Base-by-base conservation (phyloP, 164 flowering plant genomes). In the Euptelea pleiosperma region DNA sequence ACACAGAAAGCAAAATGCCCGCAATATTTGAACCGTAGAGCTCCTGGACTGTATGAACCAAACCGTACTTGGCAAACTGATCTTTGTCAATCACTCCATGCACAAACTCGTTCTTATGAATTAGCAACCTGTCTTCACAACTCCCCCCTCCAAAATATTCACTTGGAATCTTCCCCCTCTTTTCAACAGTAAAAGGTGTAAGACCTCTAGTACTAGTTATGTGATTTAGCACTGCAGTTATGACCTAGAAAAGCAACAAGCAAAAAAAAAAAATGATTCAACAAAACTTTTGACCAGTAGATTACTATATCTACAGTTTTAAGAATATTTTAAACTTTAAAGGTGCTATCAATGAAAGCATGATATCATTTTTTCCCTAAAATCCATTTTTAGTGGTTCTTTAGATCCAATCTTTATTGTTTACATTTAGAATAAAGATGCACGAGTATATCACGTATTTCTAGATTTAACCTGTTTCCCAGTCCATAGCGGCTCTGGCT, bases 81-180 rank as follows among this genome's bases (percentile, higher is more conserved):
- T 85, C 86, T 77, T 94, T 91, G 77, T 94, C 99, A 56, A 94
- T 85, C 52, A 94, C 97, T 48, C 99, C 99, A 55, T 74, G 80
- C 45, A 94, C 84, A 45, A 94, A 71, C 39, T 88, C 80, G 60
- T 94, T 94, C 59, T 73, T 81, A 34, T 60, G 67, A 58, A 94
- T 71, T 14, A 79, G 53, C 63, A 91, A 58, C 46, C 58, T 73
- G 28, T 64, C 71, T 72, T 88, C 96, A 46, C 77, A 81, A 58
- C 71, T 70, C 29, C 45, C 61, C 6, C 64, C 47, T 33, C 76
- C 79, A 69, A 90, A 83, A 68, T 82, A 85, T 21, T 70, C 77
- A 25, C 61, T 36, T 3, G 87, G 82, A 42, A 83, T 65, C 72
- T 79, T 83, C 46, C 70, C 87, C 57, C 57, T 69, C 57, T 78